Evolutionary conservation across 2,329 filamentous ascomycete species (phyloP).

Genomic region (Pyrenophora graminea): DNA sequence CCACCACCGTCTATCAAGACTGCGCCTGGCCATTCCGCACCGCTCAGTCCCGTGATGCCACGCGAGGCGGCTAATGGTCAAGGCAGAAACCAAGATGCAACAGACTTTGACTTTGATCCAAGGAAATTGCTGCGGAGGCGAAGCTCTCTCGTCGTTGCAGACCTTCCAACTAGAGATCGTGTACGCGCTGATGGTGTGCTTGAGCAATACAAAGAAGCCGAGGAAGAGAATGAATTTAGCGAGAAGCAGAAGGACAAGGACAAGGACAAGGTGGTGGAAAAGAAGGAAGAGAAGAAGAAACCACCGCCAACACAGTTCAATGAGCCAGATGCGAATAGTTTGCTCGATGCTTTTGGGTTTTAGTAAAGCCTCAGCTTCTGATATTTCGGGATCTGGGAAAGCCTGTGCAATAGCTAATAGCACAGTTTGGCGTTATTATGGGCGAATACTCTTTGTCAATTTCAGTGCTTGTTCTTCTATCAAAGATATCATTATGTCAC

Average conservation of each 20-base stretch:
- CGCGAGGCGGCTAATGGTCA: constrained; percentile 27
- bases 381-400: neutral
- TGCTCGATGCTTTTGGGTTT: constrained; percentile 93
- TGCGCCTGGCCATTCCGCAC: constrained; percentile 18
- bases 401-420: neutral
- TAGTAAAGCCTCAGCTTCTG: constrained; percentile 45
- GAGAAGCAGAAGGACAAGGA: constrained; percentile 47
- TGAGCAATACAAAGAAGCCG: constrained; percentile 23
- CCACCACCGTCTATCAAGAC: constrained; percentile 27
- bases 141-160: constrained; percentile 79
- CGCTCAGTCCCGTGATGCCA: constrained; percentile 35
- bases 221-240: constrained; percentile 43
- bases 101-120: constrained; percentile 58
- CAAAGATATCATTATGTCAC: too few relatives aligned
- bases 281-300: constrained; percentile 51
- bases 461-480: too few relatives aligned
- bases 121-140: constrained; percentile 70
- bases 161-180: constrained; percentile 57
- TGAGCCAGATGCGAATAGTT: constrained; percentile 85
- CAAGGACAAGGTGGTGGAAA: constrained; percentile 36
- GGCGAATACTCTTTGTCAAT: too few relatives aligned
- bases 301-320: constrained; percentile 78
- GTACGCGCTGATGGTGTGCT: constrained; percentile 23
- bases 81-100: constrained; percentile 23
- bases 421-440: too few relatives aligned